These are phyloP conservation scores for Amanita muscaria DNA, from an alignment of 768 basidiomycete genomes.

Conservation along the genomic window DNA sequence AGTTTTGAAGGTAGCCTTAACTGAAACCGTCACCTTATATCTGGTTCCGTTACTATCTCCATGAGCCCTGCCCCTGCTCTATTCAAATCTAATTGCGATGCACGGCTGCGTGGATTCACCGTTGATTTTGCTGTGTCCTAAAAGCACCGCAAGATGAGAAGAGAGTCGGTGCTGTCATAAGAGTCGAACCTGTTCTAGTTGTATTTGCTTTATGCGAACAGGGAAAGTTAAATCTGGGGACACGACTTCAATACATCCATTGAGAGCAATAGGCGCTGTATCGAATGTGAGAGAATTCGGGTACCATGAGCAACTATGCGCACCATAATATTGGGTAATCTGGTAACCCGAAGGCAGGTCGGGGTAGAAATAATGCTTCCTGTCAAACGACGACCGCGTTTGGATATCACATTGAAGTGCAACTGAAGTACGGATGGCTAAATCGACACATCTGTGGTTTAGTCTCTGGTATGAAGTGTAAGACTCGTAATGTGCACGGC, in stretches of 20 bases:
- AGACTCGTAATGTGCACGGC: too few species aligned
- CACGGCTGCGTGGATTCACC: slow-evolving; percentile 38
- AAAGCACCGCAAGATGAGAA: slow-evolving; percentile 3
- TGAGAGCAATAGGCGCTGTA: slow-evolving; percentile 70
- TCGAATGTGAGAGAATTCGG: not conserved
- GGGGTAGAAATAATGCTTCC: slow-evolving; percentile 97
- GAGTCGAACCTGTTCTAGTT: slow-evolving; percentile 79
- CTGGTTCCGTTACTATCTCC: slow-evolving; percentile 94
- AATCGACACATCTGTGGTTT: slow-evolving; percentile 63
- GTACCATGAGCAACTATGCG: slow-evolving; percentile 7
- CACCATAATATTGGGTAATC: slow-evolving; percentile 93
- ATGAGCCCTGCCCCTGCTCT: slow-evolving; percentile 84
- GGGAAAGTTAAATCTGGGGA: slow-evolving; percentile 29
- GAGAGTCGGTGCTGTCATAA: not conserved
- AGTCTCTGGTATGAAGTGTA: slow-evolving; percentile 32
- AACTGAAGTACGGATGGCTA: slow-evolving; percentile 73
- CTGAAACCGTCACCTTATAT: slow-evolving; percentile 50
- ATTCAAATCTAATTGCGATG: slow-evolving; percentile 77
- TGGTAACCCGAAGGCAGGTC: slow-evolving; percentile 94
- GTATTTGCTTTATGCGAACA: slow-evolving; percentile 90
- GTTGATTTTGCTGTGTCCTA: slow-evolving; percentile 91
- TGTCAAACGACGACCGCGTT: slow-evolving; percentile 72
- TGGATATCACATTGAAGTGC: slow-evolving; percentile 67
- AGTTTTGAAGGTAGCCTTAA: not conserved
- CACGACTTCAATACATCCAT: slow-evolving; percentile 43